Conservation (phyloP, 129 eudicot genomes). For the Artemisia annua region DNA sequence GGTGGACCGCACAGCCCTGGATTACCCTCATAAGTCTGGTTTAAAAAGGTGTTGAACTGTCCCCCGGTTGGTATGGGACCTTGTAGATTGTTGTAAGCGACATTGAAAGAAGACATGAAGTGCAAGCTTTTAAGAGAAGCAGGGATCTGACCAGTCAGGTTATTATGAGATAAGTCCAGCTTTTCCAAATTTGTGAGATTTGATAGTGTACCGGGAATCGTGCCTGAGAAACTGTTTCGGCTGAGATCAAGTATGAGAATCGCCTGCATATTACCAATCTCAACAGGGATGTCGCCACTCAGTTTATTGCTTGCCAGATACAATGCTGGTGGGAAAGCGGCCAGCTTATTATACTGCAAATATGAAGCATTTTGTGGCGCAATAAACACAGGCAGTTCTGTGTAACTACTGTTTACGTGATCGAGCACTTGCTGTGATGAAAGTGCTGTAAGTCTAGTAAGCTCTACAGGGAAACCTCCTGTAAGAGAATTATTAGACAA, state of each 20-base stretch:
- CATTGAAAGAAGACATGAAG: conserved; percentile 62
- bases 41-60: conserved; percentile 65
- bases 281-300: no score
- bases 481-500: conserved; percentile 49
- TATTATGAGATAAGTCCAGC: conserved; percentile 57
- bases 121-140: conserved; percentile 52
- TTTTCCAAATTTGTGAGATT: conserved; percentile 60
- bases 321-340: no score
- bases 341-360: no score
- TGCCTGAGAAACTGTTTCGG: no score
- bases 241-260: no score
- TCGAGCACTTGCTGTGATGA: conserved; percentile 1
- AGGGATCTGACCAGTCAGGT: conserved; percentile 65
- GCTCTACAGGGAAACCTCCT: conserved; percentile 51
- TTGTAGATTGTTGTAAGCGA: conserved; percentile 58
- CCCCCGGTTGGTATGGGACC: conserved; percentile 72
- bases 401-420: no score
- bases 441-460: conserved; percentile 42
- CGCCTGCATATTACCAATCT: no score
- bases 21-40: conserved; percentile 51
- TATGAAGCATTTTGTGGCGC: no score
- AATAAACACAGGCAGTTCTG: no score
- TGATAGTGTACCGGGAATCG: conserved; percentile 9
- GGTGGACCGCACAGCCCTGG: conserved; percentile 58
- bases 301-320: no score